These are phyloP conservation scores for Zygosaccharomyces pseudorouxii DNA, from an alignment of 805 yeast species.

Conservation along the genomic window DNA sequence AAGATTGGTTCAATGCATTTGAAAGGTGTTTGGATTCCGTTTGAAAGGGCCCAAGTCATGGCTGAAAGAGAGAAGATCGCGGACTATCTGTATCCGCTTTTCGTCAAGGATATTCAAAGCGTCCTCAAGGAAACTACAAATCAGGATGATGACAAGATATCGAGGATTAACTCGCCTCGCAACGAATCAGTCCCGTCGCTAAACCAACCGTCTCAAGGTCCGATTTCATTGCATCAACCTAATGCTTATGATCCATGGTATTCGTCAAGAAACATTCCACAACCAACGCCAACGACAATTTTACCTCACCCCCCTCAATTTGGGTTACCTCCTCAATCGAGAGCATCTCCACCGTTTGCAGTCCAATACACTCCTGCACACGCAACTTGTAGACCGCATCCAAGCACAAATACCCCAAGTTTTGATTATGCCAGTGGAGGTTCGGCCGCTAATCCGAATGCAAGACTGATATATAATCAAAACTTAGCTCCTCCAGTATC, in stretches of 20 bases:
- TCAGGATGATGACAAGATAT: constrained; percentile 13
- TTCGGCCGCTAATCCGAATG: neutral
- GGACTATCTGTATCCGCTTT: constrained; percentile 60
- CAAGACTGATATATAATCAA: neutral
- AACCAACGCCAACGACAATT: constrained; percentile 3
- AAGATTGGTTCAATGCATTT: constrained; percentile 84
- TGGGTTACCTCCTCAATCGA: constrained; percentile 1
- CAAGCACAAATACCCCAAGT: neutral
- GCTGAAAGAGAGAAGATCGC: constrained; percentile 76
- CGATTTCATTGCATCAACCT: neutral
- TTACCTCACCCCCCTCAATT: constrained; percentile 1
- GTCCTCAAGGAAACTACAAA: constrained; percentile 36
- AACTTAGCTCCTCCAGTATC: neutral
- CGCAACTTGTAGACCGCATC: neutral
- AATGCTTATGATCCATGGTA: constrained; percentile 1
- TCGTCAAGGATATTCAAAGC: constrained; percentile 66
- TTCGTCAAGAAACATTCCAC: neutral
- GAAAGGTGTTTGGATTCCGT: constrained; percentile 89
- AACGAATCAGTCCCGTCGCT: constrained; percentile 5
- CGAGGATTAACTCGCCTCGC: constrained; percentile 3
- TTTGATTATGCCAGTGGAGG: neutral
- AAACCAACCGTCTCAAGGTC: constrained; percentile 1
- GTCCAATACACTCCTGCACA: neutral
- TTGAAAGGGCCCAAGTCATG: constrained; percentile 74
- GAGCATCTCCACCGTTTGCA: constrained; percentile 2